phyloP scores from a whole-genome alignment of 2,329 filamentous ascomycete species.

The Diplodia scrobiculata region DNA sequence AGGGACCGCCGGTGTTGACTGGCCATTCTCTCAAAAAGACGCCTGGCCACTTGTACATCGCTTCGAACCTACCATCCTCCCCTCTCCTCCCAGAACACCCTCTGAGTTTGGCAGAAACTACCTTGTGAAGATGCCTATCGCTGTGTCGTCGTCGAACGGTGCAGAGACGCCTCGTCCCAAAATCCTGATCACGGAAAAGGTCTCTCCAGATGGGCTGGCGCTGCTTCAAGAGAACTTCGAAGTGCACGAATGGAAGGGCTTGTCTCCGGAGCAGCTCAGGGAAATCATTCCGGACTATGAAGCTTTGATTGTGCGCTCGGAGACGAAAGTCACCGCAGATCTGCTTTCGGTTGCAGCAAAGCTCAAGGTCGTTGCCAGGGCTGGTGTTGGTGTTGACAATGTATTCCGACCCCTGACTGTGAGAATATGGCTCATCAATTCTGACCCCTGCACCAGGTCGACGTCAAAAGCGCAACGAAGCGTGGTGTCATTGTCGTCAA shows the following conservation, averaged over 20 bases:
- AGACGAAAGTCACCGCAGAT: constrained; percentile 74
- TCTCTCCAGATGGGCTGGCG: constrained; percentile 75
- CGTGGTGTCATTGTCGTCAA: constrained; percentile 80
- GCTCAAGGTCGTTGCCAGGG: constrained; percentile 75
- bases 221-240: constrained; percentile 67
- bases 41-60: constrained; percentile 8
- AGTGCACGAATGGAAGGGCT: constrained; percentile 66
- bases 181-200: constrained; percentile 76
- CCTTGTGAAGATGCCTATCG: constrained; percentile 38
- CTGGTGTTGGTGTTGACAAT: constrained; percentile 64
- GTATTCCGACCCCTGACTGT: constrained; percentile 1
- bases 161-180: constrained; percentile 45
- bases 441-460: constrained; percentile 67
- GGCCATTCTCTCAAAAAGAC: not conserved
- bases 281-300: constrained; percentile 71
- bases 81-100: too few species aligned
- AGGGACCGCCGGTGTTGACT: constrained; percentile 14
- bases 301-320: constrained; percentile 76
- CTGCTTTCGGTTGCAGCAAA: constrained; percentile 67
- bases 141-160: constrained; percentile 32
- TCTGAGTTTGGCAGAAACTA: too few species aligned
- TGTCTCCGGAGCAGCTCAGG: constrained; percentile 65
- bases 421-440: not conserved
- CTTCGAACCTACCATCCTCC: not conserved
- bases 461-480: constrained; percentile 70